phyloP scores from a whole-genome alignment of 2,329 filamentous ascomycete genomes.

The Sclerotinia trifoliorum region DNA sequence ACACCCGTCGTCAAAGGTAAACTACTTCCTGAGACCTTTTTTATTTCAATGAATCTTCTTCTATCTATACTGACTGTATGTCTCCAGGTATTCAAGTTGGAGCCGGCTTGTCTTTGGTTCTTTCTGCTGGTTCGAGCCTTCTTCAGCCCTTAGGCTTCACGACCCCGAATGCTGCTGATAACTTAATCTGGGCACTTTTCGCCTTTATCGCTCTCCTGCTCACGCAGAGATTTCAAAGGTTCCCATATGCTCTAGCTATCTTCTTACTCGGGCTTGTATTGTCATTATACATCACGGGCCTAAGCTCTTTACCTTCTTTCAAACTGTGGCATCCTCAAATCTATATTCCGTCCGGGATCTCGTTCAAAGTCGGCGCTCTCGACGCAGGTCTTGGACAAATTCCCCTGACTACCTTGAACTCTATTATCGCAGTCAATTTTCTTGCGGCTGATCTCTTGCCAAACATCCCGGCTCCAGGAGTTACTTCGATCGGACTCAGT shows the following conservation, averaged over 20 bases:
- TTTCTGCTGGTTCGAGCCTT: conserved; percentile 71
- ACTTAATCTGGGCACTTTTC: conserved; percentile 71
- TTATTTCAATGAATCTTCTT: neutral
- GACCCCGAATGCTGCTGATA: conserved; percentile 66
- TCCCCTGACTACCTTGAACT: conserved; percentile 89
- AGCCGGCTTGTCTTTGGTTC: conserved; percentile 77
- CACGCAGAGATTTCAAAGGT: conserved; percentile 60
- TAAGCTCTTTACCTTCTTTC: conserved; percentile 49
- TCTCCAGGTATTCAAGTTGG: conserved; percentile 77
- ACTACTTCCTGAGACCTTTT: neutral
- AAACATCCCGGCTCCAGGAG: conserved; percentile 62
- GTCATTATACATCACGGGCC: conserved; percentile 50
- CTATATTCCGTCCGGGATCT: conserved; percentile 45
- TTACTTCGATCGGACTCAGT: conserved; percentile 76
- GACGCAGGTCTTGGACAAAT: conserved; percentile 70
- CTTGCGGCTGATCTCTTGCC: conserved; percentile 77
- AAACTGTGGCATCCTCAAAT: conserved; percentile 59
- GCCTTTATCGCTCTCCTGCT: conserved; percentile 70
- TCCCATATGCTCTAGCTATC: conserved; percentile 77
- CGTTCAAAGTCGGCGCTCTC: conserved; percentile 54
- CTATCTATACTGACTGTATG: neutral
- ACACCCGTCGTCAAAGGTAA: conserved; percentile 80
- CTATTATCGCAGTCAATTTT: conserved; percentile 81
- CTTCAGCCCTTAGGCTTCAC: conserved; percentile 69
- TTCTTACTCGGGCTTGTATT: conserved; percentile 68